Base-by-base conservation (phyloP, 2,329 filamentous ascomycete species). In the Pseudogymnoascus sp. region DNA sequence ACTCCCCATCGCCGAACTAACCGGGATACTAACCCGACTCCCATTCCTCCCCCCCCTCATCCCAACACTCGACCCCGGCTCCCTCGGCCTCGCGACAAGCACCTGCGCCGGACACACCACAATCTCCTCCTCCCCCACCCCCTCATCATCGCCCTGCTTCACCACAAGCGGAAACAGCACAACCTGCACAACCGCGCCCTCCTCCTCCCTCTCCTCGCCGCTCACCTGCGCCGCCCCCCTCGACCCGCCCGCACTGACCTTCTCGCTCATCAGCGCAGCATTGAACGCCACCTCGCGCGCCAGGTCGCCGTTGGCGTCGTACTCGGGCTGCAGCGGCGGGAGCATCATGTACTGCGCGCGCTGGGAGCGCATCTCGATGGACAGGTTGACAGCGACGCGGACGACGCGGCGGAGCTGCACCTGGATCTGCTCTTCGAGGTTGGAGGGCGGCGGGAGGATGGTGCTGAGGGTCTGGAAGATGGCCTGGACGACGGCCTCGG, bases 341-440 rank as follows among this genome's bases (percentile, higher is more conserved):
- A 98, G 86, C 93, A 99, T 99, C 80, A 96, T 95, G 79, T 96
- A 99, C 78, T 98, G 95, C 38, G 95, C 92, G 65, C 91, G 87
- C 75, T 99, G 95, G 14, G 89, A 96, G 73, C 95, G 92, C 95
- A 99, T 99, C 78, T 97, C 93, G 68, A 99, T 87, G 1, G 92
- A 92, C 10, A 99, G 84, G 64, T 90, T 89, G 60, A 97, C 95
- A 0, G 96, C 95, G 66, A 93, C 86, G 68, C 86, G 86, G 77
- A 99, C 87, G 61, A 99, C 92, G 69, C 90, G 91, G 70, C 89
- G 89, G 62, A 99, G 83, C 67, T 93, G 93, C 35, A 90, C 85
- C 69, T 92, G 84, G 56, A 97, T 90, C 73, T 96, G 90, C 41
- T 82, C 78, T 76, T 95, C 89, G 63, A 93, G 81, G 70, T 95